These are phyloP conservation scores for Cymodocea nodosa DNA, from an alignment of 116 monocot genomes.

Conservation along the genomic window DNA sequence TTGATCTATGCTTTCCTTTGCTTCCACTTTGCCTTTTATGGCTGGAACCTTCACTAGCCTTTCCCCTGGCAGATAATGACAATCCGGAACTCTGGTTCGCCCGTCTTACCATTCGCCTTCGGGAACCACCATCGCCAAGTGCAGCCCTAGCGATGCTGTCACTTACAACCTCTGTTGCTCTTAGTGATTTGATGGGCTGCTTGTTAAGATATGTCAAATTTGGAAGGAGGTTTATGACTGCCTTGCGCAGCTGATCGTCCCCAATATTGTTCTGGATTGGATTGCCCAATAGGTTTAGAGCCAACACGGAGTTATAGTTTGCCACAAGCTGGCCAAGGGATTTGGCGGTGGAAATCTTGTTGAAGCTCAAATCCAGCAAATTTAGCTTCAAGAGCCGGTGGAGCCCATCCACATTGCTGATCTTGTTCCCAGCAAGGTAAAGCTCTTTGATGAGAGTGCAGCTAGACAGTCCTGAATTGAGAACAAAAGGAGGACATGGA, in stretches of 20 bases:
- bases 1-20: conserved; percentile 14
- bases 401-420: conserved; percentile 76
- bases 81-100: conserved; percentile 17
- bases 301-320: conserved; percentile 71
- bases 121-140: conserved; percentile 29
- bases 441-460: conserved; percentile 81
- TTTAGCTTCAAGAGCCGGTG: conserved; percentile 75
- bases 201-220: conserved; percentile 67
- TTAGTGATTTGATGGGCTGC: conserved; percentile 55
- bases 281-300: conserved; percentile 74
- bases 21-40: not conserved
- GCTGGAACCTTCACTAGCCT: conserved; percentile 1
- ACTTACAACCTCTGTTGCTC: conserved; percentile 39
- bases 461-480: conserved; percentile 55
- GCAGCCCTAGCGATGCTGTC: conserved; percentile 62
- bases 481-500: not conserved
- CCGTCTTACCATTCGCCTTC: conserved; percentile 19
- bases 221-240: conserved; percentile 54
- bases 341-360: conserved; percentile 73
- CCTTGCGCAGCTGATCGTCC: conserved; percentile 71
- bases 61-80: conserved; percentile 10
- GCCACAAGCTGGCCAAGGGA: conserved; percentile 82
- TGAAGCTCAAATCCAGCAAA: conserved; percentile 87
- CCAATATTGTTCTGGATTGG: conserved; percentile 77
- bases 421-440: conserved; percentile 86